These are phyloP conservation scores for Perkinsus olseni DNA, from an alignment of 169 alveolate species.

Conservation along the genomic window DNA sequence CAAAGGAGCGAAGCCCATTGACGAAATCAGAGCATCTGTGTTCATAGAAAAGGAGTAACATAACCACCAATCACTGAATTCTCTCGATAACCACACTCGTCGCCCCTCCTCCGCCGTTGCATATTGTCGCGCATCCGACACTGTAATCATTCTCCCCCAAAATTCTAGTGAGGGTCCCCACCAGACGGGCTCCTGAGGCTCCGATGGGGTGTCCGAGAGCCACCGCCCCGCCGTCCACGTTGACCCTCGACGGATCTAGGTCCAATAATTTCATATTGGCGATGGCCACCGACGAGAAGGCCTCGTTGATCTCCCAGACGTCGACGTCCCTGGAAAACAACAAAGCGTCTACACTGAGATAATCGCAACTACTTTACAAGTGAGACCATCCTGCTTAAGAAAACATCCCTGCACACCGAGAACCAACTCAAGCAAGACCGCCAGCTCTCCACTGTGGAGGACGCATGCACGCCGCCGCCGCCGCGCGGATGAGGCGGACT, in stretches of 20 bases:
- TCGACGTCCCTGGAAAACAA: constrained; percentile 38
- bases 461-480: too few relatives aligned
- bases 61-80: neutral
- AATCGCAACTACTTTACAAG: too few relatives aligned
- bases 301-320: constrained; percentile 77
- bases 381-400: neutral
- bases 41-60: too few relatives aligned
- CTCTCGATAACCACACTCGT: constrained; percentile 61
- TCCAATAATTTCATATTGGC: constrained; percentile 59
- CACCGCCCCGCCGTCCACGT: constrained; percentile 85
- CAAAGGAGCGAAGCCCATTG: too few relatives aligned
- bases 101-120: constrained; percentile 80
- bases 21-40: too few relatives aligned
- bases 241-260: constrained; percentile 60
- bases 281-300: constrained; percentile 70
- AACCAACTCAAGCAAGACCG: too few relatives aligned
- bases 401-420: too few relatives aligned
- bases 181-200: constrained; percentile 66
- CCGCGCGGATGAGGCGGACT: too few relatives aligned
- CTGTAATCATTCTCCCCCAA: constrained; percentile 43
- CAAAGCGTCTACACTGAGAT: too few relatives aligned
- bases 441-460: too few relatives aligned
- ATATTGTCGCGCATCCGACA: constrained; percentile 62
- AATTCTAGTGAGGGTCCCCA: constrained; percentile 49
- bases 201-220: constrained; percentile 87